phyloP scores from a whole-genome alignment of 2,329 filamentous ascomycete species.

The Fusarium sublunatum region DNA sequence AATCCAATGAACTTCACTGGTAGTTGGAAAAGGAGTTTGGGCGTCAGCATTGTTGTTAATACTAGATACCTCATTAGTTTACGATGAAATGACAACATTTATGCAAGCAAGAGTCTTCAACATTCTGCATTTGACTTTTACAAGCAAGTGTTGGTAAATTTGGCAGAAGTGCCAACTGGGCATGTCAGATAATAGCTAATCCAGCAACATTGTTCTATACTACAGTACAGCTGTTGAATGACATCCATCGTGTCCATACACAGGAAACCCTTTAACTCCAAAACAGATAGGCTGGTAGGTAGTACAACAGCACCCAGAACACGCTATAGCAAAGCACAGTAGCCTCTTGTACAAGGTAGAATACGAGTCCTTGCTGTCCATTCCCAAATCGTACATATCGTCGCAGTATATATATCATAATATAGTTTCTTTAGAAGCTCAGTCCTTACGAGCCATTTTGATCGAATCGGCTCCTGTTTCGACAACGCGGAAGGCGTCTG shows the following conservation, averaged over 20 bases:
- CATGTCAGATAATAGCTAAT: neutral
- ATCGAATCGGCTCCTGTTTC: constrained; percentile 75
- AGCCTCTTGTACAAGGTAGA: neutral
- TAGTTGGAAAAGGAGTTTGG: constrained; percentile 24
- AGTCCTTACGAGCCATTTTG: constrained; percentile 50
- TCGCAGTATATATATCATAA: neutral
- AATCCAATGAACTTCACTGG: constrained; percentile 8
- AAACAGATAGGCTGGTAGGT: neutral
- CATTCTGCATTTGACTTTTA: too few species aligned
- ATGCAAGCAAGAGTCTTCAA: neutral
- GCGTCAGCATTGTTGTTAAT: constrained; percentile 12
- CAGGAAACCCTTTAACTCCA: neutral
- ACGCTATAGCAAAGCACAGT: constrained; percentile 14
- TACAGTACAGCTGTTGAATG: neutral
- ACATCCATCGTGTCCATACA: neutral
- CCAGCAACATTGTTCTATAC: neutral
- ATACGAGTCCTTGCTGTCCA: neutral
- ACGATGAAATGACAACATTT: neutral
- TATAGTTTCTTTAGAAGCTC: neutral
- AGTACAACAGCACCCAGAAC: neutral
- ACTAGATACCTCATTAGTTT: constrained; percentile 15
- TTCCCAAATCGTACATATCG: neutral
- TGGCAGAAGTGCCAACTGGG: too few species aligned
- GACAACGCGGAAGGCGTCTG: constrained; percentile 79
- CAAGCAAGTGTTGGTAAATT: too few species aligned